Evolutionary conservation across 306 rosid species (phyloP), one percentile per base, ranked within the genome.

Genomic region (Malus sieversii): DNA sequence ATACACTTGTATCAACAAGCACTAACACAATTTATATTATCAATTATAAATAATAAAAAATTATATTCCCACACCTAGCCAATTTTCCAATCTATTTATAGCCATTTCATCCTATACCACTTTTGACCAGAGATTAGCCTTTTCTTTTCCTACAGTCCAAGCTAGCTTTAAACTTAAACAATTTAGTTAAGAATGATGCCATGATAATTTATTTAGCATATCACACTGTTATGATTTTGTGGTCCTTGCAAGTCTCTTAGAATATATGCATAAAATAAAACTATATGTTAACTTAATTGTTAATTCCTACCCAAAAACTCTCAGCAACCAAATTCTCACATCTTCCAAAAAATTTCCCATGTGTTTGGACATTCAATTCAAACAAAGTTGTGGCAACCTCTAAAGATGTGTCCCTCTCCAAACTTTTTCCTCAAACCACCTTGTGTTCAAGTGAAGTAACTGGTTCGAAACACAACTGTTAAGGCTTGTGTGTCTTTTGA

Each of bases 171-270:
- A 85, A 74, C 70, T 73, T 38, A 65, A 77, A 83, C 38, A n/a
- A 78, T 74, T 75, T 87, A 77, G 78, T 83, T 85, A 74, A 77
- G 81, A 73, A 69, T 82, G 77, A 61, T 67, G 60, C 19, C 70
- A 80, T 77, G 77, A 75, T 89, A 82, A 79, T 84, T 85, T 88
- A 83, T 86, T 93, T 71, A 86, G 71, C 90, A 91, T 80, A 83
- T 85, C 87, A 83, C 79, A 91, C 87, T 89, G 87, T 86, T 91
- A 81, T 84, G 93, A 93, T 90, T 89, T 82, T 79, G 87, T 80
- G 92, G 97, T 79, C 96, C 97, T 87, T 71, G 65, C 42, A 55
- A 77, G 72, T 42, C 77, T 74, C 69, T 35, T n/a, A 57, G 51
- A 69, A 35, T 77, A 40, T 69, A 48, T 48, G 8, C 19, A 48